Conservation (phyloP, 345 rosid species). For the Linum trigynum region DNA sequence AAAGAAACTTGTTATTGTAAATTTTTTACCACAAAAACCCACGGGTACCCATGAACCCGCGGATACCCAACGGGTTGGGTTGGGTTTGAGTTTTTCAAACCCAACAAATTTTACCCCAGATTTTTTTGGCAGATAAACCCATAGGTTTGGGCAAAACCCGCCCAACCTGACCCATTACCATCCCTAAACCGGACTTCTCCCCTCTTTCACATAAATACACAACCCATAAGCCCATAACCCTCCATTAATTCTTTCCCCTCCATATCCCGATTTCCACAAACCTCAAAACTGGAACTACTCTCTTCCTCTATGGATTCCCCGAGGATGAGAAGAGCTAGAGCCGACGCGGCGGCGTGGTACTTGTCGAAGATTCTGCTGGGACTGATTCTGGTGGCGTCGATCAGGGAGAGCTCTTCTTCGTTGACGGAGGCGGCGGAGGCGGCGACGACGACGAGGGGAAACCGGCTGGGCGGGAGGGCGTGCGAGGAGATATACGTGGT, state of each 20-base stretch:
- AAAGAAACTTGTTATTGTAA: too few species aligned
- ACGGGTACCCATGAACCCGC: too few species aligned
- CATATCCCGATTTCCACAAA: too few species aligned
- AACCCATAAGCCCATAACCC: neutral
- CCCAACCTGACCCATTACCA: neutral
- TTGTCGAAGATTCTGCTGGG: constrained; percentile 41
- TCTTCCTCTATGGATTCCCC: constrained; percentile 8
- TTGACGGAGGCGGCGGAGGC: constrained; percentile 6
- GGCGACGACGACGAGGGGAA: constrained; percentile 31
- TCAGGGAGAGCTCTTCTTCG: constrained; percentile 25
- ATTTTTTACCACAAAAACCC: too few species aligned
- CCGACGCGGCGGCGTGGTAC: constrained; percentile 58
- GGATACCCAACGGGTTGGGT: too few species aligned
- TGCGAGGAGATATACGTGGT: constrained; percentile 72
- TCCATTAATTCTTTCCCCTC: neutral
- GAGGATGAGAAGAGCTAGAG: constrained; percentile 19
- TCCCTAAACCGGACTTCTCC: too few species aligned
- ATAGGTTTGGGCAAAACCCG: too few species aligned
- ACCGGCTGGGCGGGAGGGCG: constrained; percentile 31
- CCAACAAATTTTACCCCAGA: too few species aligned
- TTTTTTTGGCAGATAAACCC: too few species aligned
- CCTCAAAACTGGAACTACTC: neutral
- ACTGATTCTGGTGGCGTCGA: constrained; percentile 43
- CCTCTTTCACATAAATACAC: neutral
- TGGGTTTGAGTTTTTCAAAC: too few species aligned